Evolutionary conservation across 148 eudicot species (phyloP), one percentile per base, ranked within the genome.

Genomic region (Nyssa sinensis): DNA sequence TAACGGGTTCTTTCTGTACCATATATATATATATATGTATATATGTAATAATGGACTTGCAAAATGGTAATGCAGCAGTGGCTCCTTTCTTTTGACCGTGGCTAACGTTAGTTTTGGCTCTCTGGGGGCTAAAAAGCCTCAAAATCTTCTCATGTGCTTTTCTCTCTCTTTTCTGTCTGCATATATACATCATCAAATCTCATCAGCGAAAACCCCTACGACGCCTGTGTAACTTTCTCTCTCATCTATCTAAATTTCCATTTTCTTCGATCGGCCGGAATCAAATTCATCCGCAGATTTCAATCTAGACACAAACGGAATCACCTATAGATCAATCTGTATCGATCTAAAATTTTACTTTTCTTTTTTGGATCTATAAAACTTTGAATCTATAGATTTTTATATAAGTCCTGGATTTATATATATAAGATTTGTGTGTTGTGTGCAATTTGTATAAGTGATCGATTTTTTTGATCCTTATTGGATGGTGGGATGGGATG

Each of bases 171-270:
- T 63, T 76, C 81, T 80, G 70, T 62, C 73, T 76, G 58, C 66
- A 71, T 71, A 76, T 67, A 63, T 67, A 75, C 68, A 78, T 32
- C 57, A 58, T 81, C 92, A 84, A 88, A 88, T 85, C 89, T 83
- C 84, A 83, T 83, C 87, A 75, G 73, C 81, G 82, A 83, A 88
- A 90, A 90, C 88, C 91, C 85, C 72, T 77, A 73, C 76, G 63
- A 66, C 66, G 31, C 74, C 57, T 71, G 75, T 73, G 37, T 47
- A 47, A 51, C 81, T 64, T 51, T 11, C 39, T 75, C 77, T 60
- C 78, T 74, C 32, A 59, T 69, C 74, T 75, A 58, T n/a, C n/a
- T n/a, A n/a, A n/a, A n/a, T n/a, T n/a, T 75, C 81, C 25, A 34
- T 71, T 47, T 19, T 63, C 60, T 65, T 71, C 73, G 66, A 78